Evolutionary conservation across 1,139 yeast species (phyloP), one percentile per base, ranked within the genome.

Genomic region (Lodderomyces metapsilosis): DNA sequence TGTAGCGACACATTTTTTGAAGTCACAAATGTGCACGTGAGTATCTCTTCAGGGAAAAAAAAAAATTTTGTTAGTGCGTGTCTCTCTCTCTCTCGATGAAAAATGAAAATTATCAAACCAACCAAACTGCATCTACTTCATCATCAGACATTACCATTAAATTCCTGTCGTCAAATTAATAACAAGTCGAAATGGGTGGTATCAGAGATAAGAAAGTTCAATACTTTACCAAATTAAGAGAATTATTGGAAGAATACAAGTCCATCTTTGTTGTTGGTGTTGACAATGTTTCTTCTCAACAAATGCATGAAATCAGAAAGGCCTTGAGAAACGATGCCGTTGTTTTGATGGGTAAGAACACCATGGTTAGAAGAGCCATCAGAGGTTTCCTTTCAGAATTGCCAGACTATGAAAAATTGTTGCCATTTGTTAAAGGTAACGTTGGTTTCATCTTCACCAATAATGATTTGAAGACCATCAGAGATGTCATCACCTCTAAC

Each of bases 311-410:
- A 82, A 84, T 89, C 79, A 91, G 99, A 85, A 89, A 86, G 83
- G 76, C 88, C 56, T 84, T 94, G 66, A 89, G 99, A 80, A 88
- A 89, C 57, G 85, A 83, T 49, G 98, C 92, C 64, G 92, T 86
- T 58, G 91, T 94, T 57, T 80, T 92, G 68, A 92, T 94, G 98
- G 99, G 99, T 82, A 92, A 92, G 88, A 92, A 92, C 96, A 94
- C 99, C 82, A 91, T 94, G 98, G 96, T 94, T 60, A 89, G 99
- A 82, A 91, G 98, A 82, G 99, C 98, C 69, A 78, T 92, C 82
- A 89, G 98, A 80, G 95, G 89, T 62, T 88, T 88, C 85, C 71
- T 91, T 61, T 44, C 84, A 63, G 98, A 91, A 71, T 81, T 88
- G 76, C 97, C 98, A 70, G 97, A 92, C 65, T 87, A 71, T 69